Conservation (phyloP, 345 rosid species). For the Heritiera littoralis region DNA sequence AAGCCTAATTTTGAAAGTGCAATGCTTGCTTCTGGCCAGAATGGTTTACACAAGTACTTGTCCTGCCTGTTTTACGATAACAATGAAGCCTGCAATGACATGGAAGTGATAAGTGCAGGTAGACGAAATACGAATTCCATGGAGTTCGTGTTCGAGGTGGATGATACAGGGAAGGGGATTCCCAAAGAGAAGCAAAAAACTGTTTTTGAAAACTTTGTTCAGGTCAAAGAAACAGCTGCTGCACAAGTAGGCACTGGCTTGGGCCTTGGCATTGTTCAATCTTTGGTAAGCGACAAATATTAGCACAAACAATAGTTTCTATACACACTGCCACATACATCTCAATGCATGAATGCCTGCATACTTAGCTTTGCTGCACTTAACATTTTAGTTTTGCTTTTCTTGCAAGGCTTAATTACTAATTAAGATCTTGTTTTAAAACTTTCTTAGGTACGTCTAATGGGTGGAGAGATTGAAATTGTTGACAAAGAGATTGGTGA, state of each 20-base stretch:
- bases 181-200: conserved; percentile 61
- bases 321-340: no score
- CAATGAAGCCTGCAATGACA: conserved; percentile 26
- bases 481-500: conserved; percentile 55
- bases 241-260: conserved; percentile 77
- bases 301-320: not conserved
- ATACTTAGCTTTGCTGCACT: no score
- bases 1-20: conserved; percentile 44
- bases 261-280: conserved; percentile 89
- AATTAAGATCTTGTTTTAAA: not conserved
- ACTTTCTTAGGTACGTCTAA: conserved; percentile 57
- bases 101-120: conserved; percentile 26
- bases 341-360: no score
- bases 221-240: conserved; percentile 65
- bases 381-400: no score
- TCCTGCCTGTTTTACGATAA: conserved; percentile 30
- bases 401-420: not conserved
- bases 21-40: conserved; percentile 33
- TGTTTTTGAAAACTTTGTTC: conserved; percentile 79
- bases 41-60: conserved; percentile 27
- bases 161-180: conserved; percentile 84
- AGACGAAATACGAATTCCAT: conserved; percentile 31
- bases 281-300: conserved; percentile 49
- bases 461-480: conserved; percentile 85
- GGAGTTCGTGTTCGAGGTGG: conserved; percentile 74